Evolutionary conservation across 106 monocot species (phyloP).

Genomic region (Triglochin maritima): DNA sequence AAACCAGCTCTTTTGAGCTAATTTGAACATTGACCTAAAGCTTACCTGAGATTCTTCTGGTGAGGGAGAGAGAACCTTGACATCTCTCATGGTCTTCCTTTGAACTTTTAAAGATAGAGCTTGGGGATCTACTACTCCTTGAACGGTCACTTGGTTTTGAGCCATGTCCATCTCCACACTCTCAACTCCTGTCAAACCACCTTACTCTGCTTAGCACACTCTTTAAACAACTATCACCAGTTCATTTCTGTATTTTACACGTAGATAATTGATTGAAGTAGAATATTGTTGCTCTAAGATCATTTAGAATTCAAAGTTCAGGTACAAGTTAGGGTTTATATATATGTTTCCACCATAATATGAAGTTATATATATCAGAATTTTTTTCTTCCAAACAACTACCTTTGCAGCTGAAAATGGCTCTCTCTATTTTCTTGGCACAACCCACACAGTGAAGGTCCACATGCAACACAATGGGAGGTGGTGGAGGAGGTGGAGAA

Average conservation of each 20-base stretch:
- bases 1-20: neutral
- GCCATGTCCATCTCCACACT: constrained; percentile 66
- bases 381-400: too few species aligned
- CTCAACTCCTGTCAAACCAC: constrained; percentile 48
- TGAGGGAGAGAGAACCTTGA: constrained; percentile 43
- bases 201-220: neutral
- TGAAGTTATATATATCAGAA: too few species aligned
- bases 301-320: neutral
- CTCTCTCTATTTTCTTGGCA: constrained; percentile 21
- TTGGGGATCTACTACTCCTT: constrained; percentile 70
- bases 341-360: too few species aligned
- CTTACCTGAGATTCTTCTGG: neutral
- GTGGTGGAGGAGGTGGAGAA: constrained; percentile 33
- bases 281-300: neutral
- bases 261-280: too few species aligned
- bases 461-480: constrained; percentile 38
- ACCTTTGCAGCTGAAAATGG: constrained; percentile 15
- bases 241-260: too few species aligned
- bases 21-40: neutral
- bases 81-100: constrained; percentile 50
- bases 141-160: constrained; percentile 50
- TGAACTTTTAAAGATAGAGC: constrained; percentile 43
- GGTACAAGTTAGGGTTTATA: neutral
- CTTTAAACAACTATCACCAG: neutral
- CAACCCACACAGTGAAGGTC: constrained; percentile 63